Evolutionary conservation across 768 basidiomycete genomes (phyloP), one percentile per base, ranked within the genome.

Genomic region (Hygrocybe punicea): DNA sequence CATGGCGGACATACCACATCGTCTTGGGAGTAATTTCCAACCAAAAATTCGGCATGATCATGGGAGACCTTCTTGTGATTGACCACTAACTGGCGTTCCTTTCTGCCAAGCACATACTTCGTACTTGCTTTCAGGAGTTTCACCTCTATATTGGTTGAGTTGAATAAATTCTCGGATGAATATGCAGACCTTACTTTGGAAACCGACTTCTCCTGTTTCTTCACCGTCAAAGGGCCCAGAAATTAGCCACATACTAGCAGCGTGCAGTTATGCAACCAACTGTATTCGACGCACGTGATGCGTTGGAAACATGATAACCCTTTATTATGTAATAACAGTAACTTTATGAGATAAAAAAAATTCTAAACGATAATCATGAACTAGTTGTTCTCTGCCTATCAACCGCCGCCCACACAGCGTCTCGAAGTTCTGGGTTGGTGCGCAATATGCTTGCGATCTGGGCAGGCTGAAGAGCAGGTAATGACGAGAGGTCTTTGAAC

Each of bases 81-180:
- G 46, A 91, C 70, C 4, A 76, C 25, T 1, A 91, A 71, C 0
- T 74, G 73, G 42, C 70, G 69, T 7, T 77, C 81, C 68, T 81
- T 86, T 40, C 89, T 76, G 14, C 87, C 87, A 1, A 91, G 61
- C 0, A 63, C 36, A 56, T 88, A 84, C 11, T 73, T 73, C 36
- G 69, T 76, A 14, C 80, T 80, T 2, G 86, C 75, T 66, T 86
- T 89, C 44, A 91, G 73, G 19, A 89, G 68, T 65, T 89, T 90
- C 11, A 60, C 58, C 58, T 73, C 73, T 75, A 17, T 16, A n/a
- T 24, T 33, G 33, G 36, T 54, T 8, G 14, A 49, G 50, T 39
- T 14, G 44, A 47, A 34, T 47, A 14, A 53, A 44, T 35, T 25
- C 16, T 19, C 40, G 11, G 9, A 42, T 54, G 24, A 19, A 53